These are phyloP conservation scores for Mychonastes homosphaera DNA, from an alignment of 139 green algal genomes.

Conservation along the genomic window DNA sequence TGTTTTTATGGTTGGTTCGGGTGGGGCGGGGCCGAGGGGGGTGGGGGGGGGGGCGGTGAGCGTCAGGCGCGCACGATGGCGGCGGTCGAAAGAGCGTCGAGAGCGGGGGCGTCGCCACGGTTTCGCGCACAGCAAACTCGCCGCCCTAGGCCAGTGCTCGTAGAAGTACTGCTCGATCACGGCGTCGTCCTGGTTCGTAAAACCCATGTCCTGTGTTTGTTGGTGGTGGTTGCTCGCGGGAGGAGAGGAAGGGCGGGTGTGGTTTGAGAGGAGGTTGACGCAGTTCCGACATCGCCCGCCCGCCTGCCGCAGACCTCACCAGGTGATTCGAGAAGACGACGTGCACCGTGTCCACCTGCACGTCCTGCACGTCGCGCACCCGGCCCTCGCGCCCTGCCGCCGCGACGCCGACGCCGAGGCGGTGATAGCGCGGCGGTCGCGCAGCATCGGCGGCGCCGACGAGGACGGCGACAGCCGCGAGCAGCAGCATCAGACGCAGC, in stretches of 20 bases:
- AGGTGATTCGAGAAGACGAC: conserved; percentile 48
- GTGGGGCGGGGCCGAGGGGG: background rate
- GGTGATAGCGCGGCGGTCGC: no score
- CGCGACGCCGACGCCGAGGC: no score
- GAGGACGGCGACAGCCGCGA: no score
- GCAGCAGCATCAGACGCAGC: no score
- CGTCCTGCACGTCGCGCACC: no score
- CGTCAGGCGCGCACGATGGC: background rate
- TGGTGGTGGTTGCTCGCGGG: background rate
- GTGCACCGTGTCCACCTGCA: conserved; percentile 26
- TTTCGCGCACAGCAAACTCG: background rate
- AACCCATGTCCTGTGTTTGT: conserved; percentile 15
- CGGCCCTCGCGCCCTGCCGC: no score
- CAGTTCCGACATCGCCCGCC: background rate
- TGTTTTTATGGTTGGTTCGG: background rate
- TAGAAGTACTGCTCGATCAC: conserved; percentile 51
- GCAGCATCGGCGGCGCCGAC: no score
- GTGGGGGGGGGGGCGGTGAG: background rate
- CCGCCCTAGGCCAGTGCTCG: conserved; percentile 29
- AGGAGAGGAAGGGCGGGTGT: background rate
- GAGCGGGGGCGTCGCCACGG: background rate
- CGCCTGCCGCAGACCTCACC: conserved; percentile 7
- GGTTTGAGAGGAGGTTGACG: background rate
- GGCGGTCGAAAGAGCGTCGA: background rate
- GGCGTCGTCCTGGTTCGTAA: conserved; percentile 27